These are phyloP conservation scores for Salix viminalis DNA, from an alignment of 345 rosid species.

Conservation along the genomic window DNA sequence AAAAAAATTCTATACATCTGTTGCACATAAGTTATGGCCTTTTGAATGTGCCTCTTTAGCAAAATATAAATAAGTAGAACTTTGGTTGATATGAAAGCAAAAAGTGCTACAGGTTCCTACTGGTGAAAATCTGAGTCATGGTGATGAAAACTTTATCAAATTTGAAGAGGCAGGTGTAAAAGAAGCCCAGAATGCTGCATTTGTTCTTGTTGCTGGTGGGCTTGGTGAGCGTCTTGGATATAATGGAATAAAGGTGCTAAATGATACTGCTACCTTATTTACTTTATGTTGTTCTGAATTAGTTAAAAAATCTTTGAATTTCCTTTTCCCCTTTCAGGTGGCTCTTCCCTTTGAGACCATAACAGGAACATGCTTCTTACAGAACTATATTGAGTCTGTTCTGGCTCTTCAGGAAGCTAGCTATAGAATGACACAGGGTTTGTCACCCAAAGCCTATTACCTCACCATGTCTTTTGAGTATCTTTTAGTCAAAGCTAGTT, in stretches of 20 bases:
- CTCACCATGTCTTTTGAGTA: background rate
- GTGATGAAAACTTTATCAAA: constrained; percentile 59
- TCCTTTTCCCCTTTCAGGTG: constrained; percentile 43
- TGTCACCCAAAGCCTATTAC: constrained; percentile 10
- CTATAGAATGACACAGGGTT: constrained; percentile 56
- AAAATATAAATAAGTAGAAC: background rate
- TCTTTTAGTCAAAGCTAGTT: background rate
- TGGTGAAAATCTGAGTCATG: constrained; percentile 70
- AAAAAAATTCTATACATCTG: background rate
- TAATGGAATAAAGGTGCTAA: constrained; percentile 85
- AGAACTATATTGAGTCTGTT: constrained; percentile 70
- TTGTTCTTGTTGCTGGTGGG: constrained; percentile 98
- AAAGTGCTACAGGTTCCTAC: constrained; percentile 62
- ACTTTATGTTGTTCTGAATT: background rate
- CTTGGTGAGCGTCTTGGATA: constrained; percentile 98
- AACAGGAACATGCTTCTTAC: constrained; percentile 80
- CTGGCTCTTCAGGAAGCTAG: constrained; percentile 91
- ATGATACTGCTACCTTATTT: background rate
- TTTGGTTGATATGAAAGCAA: background rate
- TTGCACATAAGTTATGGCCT: background rate
- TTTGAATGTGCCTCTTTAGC: background rate
- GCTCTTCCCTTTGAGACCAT: constrained; percentile 94
- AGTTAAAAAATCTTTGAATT: background rate
- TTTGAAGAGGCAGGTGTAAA: constrained; percentile 69
- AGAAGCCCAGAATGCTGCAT: constrained; percentile 80